phyloP scores from a whole-genome alignment of 2,329 filamentous ascomycete genomes.

The Niveomyces coronatus region DNA sequence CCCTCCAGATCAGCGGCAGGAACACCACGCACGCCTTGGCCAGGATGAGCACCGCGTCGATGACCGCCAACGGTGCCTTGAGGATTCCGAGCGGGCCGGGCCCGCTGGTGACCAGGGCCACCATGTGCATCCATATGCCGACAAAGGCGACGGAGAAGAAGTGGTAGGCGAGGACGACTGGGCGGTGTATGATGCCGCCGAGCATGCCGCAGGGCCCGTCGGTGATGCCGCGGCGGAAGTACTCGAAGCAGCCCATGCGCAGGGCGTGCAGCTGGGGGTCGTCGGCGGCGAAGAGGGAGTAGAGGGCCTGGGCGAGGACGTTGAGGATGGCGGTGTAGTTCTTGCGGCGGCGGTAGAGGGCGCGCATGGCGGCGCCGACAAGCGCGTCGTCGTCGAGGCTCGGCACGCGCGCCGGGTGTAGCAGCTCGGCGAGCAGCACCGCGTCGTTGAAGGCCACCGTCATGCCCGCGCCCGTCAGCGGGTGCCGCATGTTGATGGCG shows the following conservation, averaged over 20 bases:
- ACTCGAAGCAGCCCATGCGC: constrained; percentile 83
- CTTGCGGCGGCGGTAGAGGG: constrained; percentile 86
- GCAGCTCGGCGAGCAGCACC: constrained; percentile 61
- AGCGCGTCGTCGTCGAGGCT: constrained; percentile 55
- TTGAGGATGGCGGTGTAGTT: constrained; percentile 80
- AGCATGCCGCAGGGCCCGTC: constrained; percentile 74
- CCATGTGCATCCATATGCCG: constrained; percentile 58
- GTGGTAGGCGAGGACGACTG: constrained; percentile 73
- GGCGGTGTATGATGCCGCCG: constrained; percentile 68
- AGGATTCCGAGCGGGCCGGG: constrained; percentile 27
- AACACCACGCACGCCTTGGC: constrained; percentile 77
- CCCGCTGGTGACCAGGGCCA: constrained; percentile 25
- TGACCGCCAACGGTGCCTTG: constrained; percentile 47
- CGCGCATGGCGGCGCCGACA: constrained; percentile 57
- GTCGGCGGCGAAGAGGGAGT: constrained; percentile 81
- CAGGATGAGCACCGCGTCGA: constrained; percentile 60
- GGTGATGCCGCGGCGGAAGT: constrained; percentile 70
- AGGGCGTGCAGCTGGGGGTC: constrained; percentile 67
- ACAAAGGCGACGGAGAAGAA: constrained; percentile 92
- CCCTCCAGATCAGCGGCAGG: constrained; percentile 67
- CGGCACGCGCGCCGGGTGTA: constrained; percentile 59
- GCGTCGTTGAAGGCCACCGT: constrained; percentile 94
- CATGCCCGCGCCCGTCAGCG: constrained; percentile 94
- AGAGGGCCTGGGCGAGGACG: constrained; percentile 91
- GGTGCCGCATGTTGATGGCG: constrained; percentile 99